Percentiles rank a stretch among this genome's conserved stretches.
These are phyloP conservation scores for Aspergillus terreus DNA, from an alignment of 2,329 filamentous ascomycete species.

Conservation along the genomic window DNA sequence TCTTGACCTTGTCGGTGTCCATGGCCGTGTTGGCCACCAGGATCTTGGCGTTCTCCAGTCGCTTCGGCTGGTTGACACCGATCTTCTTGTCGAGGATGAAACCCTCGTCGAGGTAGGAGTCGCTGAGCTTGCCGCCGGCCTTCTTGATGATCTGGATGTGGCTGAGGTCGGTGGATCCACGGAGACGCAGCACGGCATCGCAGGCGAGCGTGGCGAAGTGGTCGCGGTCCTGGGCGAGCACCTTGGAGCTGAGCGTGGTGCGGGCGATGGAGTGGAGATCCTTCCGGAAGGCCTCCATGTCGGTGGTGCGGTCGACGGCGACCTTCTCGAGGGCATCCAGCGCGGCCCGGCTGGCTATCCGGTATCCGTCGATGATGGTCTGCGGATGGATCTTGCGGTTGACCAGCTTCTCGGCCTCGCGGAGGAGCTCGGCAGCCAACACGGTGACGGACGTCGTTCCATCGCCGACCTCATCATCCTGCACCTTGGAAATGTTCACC, in stretches of 20 bases:
- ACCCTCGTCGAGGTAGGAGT: constrained; percentile 95
- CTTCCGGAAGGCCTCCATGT: constrained; percentile 77
- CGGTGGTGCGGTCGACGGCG: constrained; percentile 85
- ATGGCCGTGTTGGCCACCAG: constrained; percentile 96
- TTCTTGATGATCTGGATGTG: constrained; percentile 99
- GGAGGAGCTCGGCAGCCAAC: constrained; percentile 86
- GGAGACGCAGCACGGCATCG: constrained; percentile 85
- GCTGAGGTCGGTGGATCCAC: constrained; percentile 86
- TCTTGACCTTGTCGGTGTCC: constrained; percentile 99
- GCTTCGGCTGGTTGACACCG: constrained; percentile 96
- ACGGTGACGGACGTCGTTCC: constrained; percentile 98
- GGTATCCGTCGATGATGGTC: constrained; percentile 98
- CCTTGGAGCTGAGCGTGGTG: constrained; percentile 96
- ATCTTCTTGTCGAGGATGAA: constrained; percentile 99
- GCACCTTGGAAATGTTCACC: constrained; percentile 98
- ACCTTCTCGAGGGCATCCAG: constrained; percentile 77
- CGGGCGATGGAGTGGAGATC: constrained; percentile 87
- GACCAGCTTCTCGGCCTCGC: constrained; percentile 94
- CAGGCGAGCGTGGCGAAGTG: constrained; percentile 88
- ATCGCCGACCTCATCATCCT: constrained; percentile 97
- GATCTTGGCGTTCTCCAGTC: constrained; percentile 97
- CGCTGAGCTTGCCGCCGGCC: constrained; percentile 91
- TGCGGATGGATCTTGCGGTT: constrained; percentile 99
- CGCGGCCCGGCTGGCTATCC: constrained; percentile 90
- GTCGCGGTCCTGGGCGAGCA: constrained; percentile 86